phyloP scores from a whole-genome alignment of 2,329 filamentous ascomycete species.

The Huntiella bhutanensis region DNA sequence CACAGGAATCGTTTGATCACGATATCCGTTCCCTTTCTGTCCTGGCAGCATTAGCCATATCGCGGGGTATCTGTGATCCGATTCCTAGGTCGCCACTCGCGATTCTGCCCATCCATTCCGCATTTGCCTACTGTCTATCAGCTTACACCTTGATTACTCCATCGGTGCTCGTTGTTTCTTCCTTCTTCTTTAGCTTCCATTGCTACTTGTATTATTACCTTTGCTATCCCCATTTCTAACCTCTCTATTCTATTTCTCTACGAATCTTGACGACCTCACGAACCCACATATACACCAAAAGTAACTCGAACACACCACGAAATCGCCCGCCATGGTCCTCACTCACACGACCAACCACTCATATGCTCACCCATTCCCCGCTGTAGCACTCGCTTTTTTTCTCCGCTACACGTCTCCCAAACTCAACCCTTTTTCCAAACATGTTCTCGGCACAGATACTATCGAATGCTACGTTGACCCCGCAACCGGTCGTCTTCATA shows the following conservation, averaged over 20 bases:
- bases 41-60: neutral
- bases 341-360: conserved; percentile 48
- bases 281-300: neutral
- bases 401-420: conserved; percentile 58
- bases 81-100: neutral
- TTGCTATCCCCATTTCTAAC: too few species aligned
- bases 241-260: too few species aligned
- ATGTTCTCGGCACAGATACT: conserved; percentile 70
- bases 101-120: neutral
- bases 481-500: conserved; percentile 54
- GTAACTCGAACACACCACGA: neutral
- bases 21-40: neutral
- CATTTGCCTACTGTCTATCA: neutral
- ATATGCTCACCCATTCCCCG: conserved; percentile 66
- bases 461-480: conserved; percentile 57
- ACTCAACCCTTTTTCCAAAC: conserved; percentile 60
- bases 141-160: neutral
- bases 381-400: conserved; percentile 76
- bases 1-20: too few species aligned
- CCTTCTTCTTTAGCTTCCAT: too few species aligned
- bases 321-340: conserved; percentile 34
- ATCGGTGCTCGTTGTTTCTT: neutral
- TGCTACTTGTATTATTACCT: too few species aligned
- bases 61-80: neutral
- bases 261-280: too few species aligned